Evolutionary conservation across 169 alveolate species (phyloP), one percentile per base, ranked within the genome.

Genomic region (Plasmodium falciparum): DNA sequence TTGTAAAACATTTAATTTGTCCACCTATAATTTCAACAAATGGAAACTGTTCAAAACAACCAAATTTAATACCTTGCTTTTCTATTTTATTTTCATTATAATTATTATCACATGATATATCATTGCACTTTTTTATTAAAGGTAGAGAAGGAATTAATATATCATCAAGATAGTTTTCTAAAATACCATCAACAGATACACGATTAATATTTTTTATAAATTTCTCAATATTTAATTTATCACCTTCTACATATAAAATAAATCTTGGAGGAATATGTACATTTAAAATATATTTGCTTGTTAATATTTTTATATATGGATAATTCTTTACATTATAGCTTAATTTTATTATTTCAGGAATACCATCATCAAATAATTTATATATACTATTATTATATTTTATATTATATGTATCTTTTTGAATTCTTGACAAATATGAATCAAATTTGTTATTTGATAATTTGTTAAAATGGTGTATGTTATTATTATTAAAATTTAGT

Each of bases 251-350:
- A 29, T 94, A 96, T 49, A 95, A 59, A 62, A 95, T 93, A 72
- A 95, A 93, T 43, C 95, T 92, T 62, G 96, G 96, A 6, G 97
- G 97, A 22, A 95, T 95, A 59, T 93, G 93, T 22, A 93, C 92
- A 61, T 95, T 94, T n/a, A 94, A 80, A 56, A 92, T 92, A 65
- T 91, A 94, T 74, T 88, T 88, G 73, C 86, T 89, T 71, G 92
- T 94, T 24, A 96, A 93, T 15, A 92, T 88, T 59, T 90, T 88
- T 70, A 95, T 90, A 61, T 93, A 93, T 72, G 93, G 89, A 24
- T 92, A 94, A 69, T 95, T 93, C 15, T 88, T 76, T 22, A 94
- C 78, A 45, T 91, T 72, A 73, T 95, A 93, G 33, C 93, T 95
- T 67, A 88, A 88, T 61, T 90, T 75, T 50, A 95, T 24, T 12